These are phyloP conservation scores for Dittrichia graveolens DNA, from an alignment of 129 eudicot species.

Conservation along the genomic window DNA sequence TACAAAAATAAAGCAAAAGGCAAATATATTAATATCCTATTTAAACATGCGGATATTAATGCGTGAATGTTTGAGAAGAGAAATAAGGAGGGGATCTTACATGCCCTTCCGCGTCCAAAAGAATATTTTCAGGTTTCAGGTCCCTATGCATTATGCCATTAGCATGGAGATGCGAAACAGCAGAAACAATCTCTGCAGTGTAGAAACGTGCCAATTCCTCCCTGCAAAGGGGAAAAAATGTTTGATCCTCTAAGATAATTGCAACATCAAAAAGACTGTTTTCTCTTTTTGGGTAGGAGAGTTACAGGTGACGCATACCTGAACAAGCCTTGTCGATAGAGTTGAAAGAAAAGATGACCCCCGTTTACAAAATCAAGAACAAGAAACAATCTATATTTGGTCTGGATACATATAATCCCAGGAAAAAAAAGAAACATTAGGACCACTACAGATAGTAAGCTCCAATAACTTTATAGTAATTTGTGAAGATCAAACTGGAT, in stretches of 20 bases:
- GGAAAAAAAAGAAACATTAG: conserved; percentile 15
- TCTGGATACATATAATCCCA: conserved; percentile 45
- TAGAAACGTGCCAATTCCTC: conserved; percentile 90
- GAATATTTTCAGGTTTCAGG: conserved; percentile 81
- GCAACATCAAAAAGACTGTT: neutral
- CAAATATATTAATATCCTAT: conserved; percentile 10
- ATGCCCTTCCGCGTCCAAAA: conserved; percentile 84
- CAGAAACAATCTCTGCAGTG: conserved; percentile 81
- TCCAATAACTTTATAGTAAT: neutral
- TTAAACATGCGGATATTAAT: neutral
- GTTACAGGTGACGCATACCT: conserved; percentile 46
- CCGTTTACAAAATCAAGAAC: conserved; percentile 86
- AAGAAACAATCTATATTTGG: conserved; percentile 71
- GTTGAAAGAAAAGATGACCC: conserved; percentile 88
- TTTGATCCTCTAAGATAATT: conserved; percentile 12
- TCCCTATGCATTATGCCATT: conserved; percentile 92
- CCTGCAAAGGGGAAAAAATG: conserved; percentile 31
- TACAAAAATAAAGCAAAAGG: neutral
- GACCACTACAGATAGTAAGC: neutral
- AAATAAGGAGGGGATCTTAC: conserved; percentile 34
- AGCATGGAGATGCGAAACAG: conserved; percentile 83
- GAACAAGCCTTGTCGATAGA: conserved; percentile 77
- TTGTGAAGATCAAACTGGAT: conserved; percentile 6
- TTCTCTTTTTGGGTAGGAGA: neutral
- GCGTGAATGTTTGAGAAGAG: too few relatives aligned